Conservation (phyloP, 2,329 filamentous ascomycete species). For the Apiospora koreana region DNA sequence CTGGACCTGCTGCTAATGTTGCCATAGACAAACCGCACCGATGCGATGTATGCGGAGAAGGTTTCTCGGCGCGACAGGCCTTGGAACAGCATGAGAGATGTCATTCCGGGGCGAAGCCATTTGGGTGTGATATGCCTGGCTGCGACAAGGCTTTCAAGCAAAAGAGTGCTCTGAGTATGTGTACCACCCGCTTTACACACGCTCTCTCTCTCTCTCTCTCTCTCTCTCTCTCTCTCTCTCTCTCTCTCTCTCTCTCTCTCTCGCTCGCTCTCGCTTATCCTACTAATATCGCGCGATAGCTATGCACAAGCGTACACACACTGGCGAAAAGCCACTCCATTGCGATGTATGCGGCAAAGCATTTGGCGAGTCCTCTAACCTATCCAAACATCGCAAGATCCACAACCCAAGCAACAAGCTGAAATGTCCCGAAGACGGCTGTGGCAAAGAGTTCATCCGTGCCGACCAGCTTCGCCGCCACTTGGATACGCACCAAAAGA, state of each 20-base stretch:
- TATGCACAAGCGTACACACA: slow-evolving; percentile 69
- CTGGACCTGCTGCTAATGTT: slow-evolving; percentile 20
- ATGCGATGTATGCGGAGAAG: slow-evolving; percentile 56
- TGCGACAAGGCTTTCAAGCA: slow-evolving; percentile 65
- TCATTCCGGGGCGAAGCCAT: slow-evolving; percentile 67
- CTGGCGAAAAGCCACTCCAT: slow-evolving; percentile 62
- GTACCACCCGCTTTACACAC: background rate
- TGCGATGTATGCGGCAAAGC: slow-evolving; percentile 60
- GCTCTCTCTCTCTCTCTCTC: no score
- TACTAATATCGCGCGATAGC: slow-evolving; percentile 39
- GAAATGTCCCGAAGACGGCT: slow-evolving; percentile 48
- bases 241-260: no score
- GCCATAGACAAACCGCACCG: slow-evolving; percentile 58
- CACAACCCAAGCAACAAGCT: slow-evolving; percentile 56
- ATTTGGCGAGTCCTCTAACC: slow-evolving; percentile 67
- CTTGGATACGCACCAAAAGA: slow-evolving; percentile 33
- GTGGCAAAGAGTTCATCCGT: slow-evolving; percentile 59
- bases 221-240: no score
- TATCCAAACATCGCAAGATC: slow-evolving; percentile 66
- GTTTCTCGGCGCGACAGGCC: slow-evolving; percentile 67
- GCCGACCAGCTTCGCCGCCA: slow-evolving; percentile 63
- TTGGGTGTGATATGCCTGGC: slow-evolving; percentile 50
- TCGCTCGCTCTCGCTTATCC: background rate
- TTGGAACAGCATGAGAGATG: slow-evolving; percentile 67
- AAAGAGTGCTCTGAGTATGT: slow-evolving; percentile 65